Evolutionary conservation across 1,139 yeast species (phyloP).

Genomic region (Geotrichum cucujoidarum): DNA sequence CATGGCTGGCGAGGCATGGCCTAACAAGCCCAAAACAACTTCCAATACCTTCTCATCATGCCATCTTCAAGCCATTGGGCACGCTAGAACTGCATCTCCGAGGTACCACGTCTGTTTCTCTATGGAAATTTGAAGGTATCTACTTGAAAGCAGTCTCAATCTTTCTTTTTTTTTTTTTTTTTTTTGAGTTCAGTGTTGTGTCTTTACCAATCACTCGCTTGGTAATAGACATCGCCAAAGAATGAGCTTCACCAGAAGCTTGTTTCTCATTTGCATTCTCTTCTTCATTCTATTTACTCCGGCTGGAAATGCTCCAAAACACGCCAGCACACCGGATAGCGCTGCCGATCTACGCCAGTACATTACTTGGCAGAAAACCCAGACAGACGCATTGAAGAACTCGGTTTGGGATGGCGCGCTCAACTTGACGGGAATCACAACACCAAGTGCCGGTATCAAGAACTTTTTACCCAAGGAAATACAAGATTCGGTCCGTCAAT

Average conservation of each 20-base stretch:
- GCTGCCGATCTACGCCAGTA: constrained; percentile 30
- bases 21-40: no score
- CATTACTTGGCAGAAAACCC: constrained; percentile 36
- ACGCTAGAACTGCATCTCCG: no score
- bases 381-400: constrained; percentile 38
- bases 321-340: constrained; percentile 29
- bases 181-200: not conserved
- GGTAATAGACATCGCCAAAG: no score
- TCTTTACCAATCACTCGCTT: not conserved
- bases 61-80: no score
- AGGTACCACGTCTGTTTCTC: no score
- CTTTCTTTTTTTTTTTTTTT: no score
- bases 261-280: constrained; percentile 27
- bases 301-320: constrained; percentile 28
- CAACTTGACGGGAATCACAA: constrained; percentile 61
- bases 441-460: constrained; percentile 20
- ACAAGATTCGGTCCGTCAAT: constrained; percentile 42
- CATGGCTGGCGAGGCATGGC: no score
- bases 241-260: constrained; percentile 28
- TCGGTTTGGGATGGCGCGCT: constrained; percentile 58
- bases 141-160: no score
- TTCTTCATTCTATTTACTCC: constrained; percentile 30
- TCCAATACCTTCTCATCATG: no score
- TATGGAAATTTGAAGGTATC: no score
- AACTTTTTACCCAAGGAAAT: constrained; percentile 55